Percentiles rank a stretch among this genome's conserved stretches.
Conservation (phyloP, 208 protist species). For the Naegleria fowleri region DNA sequence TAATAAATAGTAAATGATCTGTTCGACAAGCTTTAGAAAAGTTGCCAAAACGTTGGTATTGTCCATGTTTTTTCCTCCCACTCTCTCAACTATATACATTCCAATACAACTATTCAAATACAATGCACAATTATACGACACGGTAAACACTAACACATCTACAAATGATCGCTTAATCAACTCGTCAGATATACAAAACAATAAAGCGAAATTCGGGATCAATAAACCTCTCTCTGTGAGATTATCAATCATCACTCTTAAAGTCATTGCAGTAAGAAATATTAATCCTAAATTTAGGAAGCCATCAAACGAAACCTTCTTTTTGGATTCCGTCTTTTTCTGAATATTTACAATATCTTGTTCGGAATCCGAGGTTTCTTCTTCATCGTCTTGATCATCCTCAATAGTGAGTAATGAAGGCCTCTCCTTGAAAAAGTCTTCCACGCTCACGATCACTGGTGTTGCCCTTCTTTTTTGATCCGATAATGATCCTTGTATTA, state of each 20-base stretch:
- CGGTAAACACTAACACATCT: background rate
- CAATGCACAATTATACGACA: background rate
- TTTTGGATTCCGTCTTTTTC: background rate
- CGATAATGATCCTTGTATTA: no score
- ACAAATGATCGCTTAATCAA: background rate
- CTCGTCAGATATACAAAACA: background rate
- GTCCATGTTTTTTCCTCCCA: background rate
- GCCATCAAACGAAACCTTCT: background rate
- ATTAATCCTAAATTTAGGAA: constrained; percentile 8
- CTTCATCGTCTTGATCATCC: background rate
- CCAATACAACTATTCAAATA: background rate
- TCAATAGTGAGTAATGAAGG: background rate
- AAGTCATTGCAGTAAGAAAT: background rate
- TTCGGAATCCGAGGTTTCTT: background rate
- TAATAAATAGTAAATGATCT: background rate
- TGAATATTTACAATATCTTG: background rate
- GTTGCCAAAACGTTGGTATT: no score
- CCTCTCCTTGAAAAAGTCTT: background rate
- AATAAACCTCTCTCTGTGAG: background rate
- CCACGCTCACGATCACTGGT: background rate
- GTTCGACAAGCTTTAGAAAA: background rate
- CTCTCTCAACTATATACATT: background rate
- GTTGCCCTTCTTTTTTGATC: no score
- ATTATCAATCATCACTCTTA: background rate
- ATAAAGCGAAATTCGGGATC: background rate